Conservation (phyloP, 1,284 basidiomycete species). For the Phellinidium pouzarii region DNA sequence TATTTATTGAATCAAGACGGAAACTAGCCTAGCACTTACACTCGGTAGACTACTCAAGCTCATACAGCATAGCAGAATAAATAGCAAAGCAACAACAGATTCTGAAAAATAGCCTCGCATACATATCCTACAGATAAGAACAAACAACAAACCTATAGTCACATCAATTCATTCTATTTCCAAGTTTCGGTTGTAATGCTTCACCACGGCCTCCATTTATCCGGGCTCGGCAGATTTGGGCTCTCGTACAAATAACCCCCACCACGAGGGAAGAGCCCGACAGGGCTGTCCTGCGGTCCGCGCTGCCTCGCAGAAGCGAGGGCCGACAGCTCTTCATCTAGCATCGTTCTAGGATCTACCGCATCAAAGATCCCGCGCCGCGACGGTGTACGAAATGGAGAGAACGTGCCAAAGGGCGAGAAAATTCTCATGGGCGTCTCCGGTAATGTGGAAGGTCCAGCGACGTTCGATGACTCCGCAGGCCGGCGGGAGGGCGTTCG, state of each 20-base stretch:
- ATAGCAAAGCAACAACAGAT: background rate
- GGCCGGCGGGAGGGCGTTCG: background rate
- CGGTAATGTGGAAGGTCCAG: background rate
- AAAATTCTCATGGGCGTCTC: constrained; percentile 10
- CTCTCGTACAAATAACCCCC: constrained; percentile 18
- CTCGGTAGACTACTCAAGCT: background rate
- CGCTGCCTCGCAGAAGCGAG: constrained; percentile 11
- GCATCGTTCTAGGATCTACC: constrained; percentile 12
- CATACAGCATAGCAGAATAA: background rate
- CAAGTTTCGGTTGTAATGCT: background rate
- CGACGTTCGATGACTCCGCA: background rate
- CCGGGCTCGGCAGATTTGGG: constrained; percentile 17
- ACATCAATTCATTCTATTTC: background rate
- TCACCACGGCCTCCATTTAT: constrained; percentile 16
- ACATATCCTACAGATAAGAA: constrained; percentile 2
- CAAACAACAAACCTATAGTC: background rate
- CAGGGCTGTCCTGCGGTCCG: constrained; percentile 13
- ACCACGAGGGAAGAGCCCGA: constrained; percentile 14
- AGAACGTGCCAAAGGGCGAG: constrained; percentile 13
- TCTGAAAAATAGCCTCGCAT: background rate
- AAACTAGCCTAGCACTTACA: constrained; percentile 1
- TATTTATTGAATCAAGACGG: too few species aligned
- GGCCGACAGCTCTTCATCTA: constrained; percentile 17
- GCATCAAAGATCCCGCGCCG: constrained; percentile 14
- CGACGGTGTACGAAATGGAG: constrained; percentile 19